Percentiles rank a stretch among this genome's conserved stretches.
Conservation (phyloP, 2,329 filamentous ascomycete species). For the Alternaria sp. region DNA sequence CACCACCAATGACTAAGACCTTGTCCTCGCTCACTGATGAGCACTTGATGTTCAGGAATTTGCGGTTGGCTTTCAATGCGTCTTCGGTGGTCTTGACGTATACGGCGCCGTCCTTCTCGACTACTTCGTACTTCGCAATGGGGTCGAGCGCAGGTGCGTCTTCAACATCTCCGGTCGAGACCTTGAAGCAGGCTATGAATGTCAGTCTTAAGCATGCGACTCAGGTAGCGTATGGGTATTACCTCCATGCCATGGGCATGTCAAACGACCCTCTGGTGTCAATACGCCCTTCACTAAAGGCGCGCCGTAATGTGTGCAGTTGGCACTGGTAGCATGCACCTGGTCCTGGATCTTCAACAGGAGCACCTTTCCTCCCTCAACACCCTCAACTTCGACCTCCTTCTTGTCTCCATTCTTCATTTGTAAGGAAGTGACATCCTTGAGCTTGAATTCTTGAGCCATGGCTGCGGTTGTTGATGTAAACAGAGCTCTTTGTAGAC, state of each 20-base stretch:
- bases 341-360: conserved; percentile 79
- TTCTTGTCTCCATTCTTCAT: conserved; percentile 82
- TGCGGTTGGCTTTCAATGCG: conserved; percentile 76
- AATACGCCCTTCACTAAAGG: conserved; percentile 87
- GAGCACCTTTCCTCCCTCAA: conserved; percentile 85
- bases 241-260: conserved; percentile 98
- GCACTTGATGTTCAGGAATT: conserved; percentile 77
- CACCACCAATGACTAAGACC: conserved; percentile 78
- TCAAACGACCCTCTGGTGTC: conserved; percentile 80
- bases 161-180: conserved; percentile 88
- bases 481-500: conserved; percentile 30
- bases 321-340: conserved; percentile 79
- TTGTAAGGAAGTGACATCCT: conserved; percentile 75
- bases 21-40: conserved; percentile 64
- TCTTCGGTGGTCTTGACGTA: conserved; percentile 84
- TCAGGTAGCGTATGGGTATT: not conserved
- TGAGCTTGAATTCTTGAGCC: conserved; percentile 66
- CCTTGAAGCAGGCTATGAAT: conserved; percentile 83
- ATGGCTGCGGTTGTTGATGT: conserved; percentile 45
- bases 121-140: conserved; percentile 80
- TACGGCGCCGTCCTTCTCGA: conserved; percentile 80
- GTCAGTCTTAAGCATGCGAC: conserved; percentile 8
- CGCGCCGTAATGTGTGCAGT: conserved; percentile 91
- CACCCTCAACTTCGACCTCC: conserved; percentile 88
- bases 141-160: conserved; percentile 90